Conservation (phyloP, 2,329 filamentous ascomycete genomes). For the Pseudopithomyces maydicus region DNA sequence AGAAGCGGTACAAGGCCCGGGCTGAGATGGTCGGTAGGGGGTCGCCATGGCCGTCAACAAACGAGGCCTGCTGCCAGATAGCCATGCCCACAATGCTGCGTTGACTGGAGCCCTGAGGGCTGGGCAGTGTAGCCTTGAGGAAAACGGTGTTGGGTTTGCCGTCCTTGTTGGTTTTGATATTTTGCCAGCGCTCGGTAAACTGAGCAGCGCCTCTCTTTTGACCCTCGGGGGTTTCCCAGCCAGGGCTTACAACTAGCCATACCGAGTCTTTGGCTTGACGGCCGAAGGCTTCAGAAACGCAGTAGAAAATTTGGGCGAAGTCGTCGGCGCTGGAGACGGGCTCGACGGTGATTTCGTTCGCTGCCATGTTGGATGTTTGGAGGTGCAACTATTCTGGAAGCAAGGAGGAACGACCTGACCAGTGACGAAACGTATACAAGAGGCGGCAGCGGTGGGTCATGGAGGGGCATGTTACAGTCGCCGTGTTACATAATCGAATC, state of each 20-base stretch:
- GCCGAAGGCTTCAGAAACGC: slow-evolving; percentile 54
- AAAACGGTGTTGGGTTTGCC: slow-evolving; percentile 59
- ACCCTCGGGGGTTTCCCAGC: slow-evolving; percentile 59
- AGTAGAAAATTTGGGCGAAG: slow-evolving; percentile 35
- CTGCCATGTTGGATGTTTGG: background rate
- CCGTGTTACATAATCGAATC: slow-evolving; percentile 1
- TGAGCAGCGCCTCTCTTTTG: slow-evolving; percentile 42
- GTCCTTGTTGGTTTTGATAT: slow-evolving; percentile 47
- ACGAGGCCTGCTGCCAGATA: slow-evolving; percentile 61
- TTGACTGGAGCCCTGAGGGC: slow-evolving; percentile 31
- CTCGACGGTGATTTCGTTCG: background rate
- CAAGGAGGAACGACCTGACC: background rate
- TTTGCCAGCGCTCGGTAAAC: slow-evolving; percentile 51
- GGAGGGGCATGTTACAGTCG: background rate
- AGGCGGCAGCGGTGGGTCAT: background rate
- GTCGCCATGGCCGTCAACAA: slow-evolving; percentile 56
- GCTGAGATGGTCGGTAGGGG: slow-evolving; percentile 26
- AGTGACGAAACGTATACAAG: background rate
- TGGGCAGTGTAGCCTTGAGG: slow-evolving; percentile 58
- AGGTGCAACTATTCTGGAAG: background rate
- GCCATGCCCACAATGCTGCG: slow-evolving; percentile 57
- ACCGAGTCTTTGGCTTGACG: slow-evolving; percentile 57
- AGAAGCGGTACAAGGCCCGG: slow-evolving; percentile 40
- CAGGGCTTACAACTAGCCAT: slow-evolving; percentile 59
- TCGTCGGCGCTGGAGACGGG: slow-evolving; percentile 29